Percentiles rank a stretch among this genome's conserved stretches.
phyloP scores from a whole-genome alignment of 805 yeast species.

The Candida insectalens region DNA sequence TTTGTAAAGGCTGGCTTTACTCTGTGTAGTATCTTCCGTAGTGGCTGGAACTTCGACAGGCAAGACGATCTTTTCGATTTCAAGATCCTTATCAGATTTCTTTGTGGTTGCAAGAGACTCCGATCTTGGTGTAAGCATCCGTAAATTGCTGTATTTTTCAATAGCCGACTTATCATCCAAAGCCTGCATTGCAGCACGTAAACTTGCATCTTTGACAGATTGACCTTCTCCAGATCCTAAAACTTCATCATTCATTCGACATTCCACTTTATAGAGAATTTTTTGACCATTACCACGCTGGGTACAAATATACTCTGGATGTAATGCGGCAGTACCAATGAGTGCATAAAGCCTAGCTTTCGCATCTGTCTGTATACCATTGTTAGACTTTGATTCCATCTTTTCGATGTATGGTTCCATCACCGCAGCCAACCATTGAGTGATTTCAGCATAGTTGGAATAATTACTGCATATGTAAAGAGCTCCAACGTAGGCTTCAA shows the following conservation, averaged over 20 bases:
- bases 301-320: conserved; percentile 47
- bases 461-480: conserved; percentile 45
- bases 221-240: conserved; percentile 69
- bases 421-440: conserved; percentile 46
- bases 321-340: conserved; percentile 64
- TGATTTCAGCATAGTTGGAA: conserved; percentile 36
- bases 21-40: background rate
- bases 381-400: background rate
- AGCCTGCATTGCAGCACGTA: conserved; percentile 78
- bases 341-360: conserved; percentile 69
- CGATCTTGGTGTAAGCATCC: conserved; percentile 44
- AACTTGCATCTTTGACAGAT: conserved; percentile 68
- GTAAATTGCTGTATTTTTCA: conserved; percentile 50
- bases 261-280: conserved; percentile 44
- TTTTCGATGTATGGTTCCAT: conserved; percentile 33
- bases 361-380: conserved; percentile 42
- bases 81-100: background rate
- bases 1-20: conserved; percentile 19
- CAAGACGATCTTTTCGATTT: background rate
- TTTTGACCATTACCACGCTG: conserved; percentile 38
- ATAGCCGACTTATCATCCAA: conserved; percentile 46
- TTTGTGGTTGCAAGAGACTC: conserved; percentile 6
- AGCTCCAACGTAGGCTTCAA: conserved; percentile 93
- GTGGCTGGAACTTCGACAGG: conserved; percentile 1
- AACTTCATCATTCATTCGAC: conserved; percentile 53